Base-by-base conservation (phyloP, 169 alveolate genomes). In the Babesia microti region DNA sequence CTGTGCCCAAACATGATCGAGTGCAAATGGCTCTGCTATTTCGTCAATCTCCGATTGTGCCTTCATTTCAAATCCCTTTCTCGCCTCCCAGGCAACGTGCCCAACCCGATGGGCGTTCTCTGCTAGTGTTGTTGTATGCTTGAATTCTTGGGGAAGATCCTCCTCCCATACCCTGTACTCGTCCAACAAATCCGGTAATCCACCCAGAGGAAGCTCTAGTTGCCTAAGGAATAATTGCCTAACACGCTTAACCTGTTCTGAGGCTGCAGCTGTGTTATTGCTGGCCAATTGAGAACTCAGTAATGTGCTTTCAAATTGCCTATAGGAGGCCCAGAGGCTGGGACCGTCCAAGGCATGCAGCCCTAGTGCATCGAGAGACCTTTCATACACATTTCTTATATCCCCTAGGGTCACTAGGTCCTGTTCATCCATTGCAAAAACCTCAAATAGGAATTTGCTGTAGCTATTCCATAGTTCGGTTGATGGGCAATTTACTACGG, bases 341-440 rank as follows among this genome's bases (percentile, higher is more conserved):
- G 75, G 75, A 0, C 75, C 75, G 44, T 63, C 75, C 32, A 63
- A 28, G 1, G 75, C 68, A 24, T 63, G 75, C 19, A 63, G 68
- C 22, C 75, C 75, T 0, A 53, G 28, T 5, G 55, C 41, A 44
- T 54, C 54, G 43, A 63, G 24, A 18, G 68, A 50, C n/a, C 59
- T 33, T 59, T 63, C 75, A 36, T 46, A 63, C 18, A 63, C 21
- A 6, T 15, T 11, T 9, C 61, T 48, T 1, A 37, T 11, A 21
- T 50, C 52, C 15, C 43, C 37, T 12, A 32, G 11, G 23, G 46
- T 45, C 29, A 7, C 24, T 11, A 6, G 28, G 15, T 23, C 42
- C 7, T 28, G 5, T 17, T 27, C 26, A 3, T 48, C 15, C 21
- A 29, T 30, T 22, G 41, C 18, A n/a, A n/a, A n/a, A n/a, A 28